These are phyloP conservation scores for Delphinella strobiligena DNA, from an alignment of 2,329 filamentous ascomycete genomes.

Conservation along the genomic window DNA sequence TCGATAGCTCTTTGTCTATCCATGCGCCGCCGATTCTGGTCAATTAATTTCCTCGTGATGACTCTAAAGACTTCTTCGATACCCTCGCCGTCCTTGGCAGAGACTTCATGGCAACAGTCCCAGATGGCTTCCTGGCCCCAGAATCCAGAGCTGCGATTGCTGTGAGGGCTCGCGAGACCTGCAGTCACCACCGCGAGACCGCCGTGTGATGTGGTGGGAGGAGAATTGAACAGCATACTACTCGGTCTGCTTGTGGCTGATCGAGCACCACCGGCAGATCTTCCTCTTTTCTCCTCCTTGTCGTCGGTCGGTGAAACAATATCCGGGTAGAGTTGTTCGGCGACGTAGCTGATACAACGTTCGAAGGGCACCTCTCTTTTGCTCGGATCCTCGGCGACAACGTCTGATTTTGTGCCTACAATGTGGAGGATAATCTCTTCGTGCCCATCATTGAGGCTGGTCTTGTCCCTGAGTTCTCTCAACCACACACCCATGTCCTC, in stretches of 20 bases:
- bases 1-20: slow-evolving; percentile 38
- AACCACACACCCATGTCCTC: slow-evolving; percentile 89
- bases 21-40: slow-evolving; percentile 50
- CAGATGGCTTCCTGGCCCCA: slow-evolving; percentile 91
- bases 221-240: slow-evolving; percentile 8
- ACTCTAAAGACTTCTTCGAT: slow-evolving; percentile 95
- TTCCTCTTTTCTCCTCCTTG: not conserved
- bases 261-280: slow-evolving; percentile 35
- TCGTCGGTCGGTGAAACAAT: slow-evolving; percentile 34
- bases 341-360: slow-evolving; percentile 88
- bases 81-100: slow-evolving; percentile 83
- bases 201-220: slow-evolving; percentile 4
- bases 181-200: slow-evolving; percentile 34
- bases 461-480: slow-evolving; percentile 67
- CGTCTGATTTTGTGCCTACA: slow-evolving; percentile 88
- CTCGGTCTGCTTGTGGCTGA: slow-evolving; percentile 24
- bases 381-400: slow-evolving; percentile 72
- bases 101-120: slow-evolving; percentile 97
- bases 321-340: slow-evolving; percentile 73
- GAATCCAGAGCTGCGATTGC: slow-evolving; percentile 54
- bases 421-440: slow-evolving; percentile 79
- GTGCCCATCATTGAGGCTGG: slow-evolving; percentile 28
- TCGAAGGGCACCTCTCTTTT: slow-evolving; percentile 83
- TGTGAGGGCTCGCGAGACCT: slow-evolving; percentile 33
- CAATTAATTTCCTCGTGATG: slow-evolving; percentile 70